A percentile compares a stretch with the other conserved stretches of the same genome.
phyloP scores from a whole-genome alignment of 768 basidiomycete species.

The Pleurotus tuber-regium region DNA sequence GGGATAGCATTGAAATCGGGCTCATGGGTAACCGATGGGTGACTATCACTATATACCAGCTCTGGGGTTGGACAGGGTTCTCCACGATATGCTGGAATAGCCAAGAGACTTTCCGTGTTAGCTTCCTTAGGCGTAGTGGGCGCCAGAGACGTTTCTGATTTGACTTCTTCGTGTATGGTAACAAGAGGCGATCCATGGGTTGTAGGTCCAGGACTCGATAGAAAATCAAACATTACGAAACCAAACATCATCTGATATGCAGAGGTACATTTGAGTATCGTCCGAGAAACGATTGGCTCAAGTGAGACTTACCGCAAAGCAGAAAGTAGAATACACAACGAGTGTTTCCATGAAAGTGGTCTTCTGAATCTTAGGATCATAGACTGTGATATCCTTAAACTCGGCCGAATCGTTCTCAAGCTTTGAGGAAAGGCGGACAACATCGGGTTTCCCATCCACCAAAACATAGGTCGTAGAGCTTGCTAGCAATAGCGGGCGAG shows the following conservation, averaged over 20 bases:
- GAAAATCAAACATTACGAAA: background rate
- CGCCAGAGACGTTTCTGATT: too few species aligned
- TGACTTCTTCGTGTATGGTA: too few species aligned
- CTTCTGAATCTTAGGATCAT: background rate
- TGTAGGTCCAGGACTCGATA: background rate
- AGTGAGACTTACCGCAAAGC: background rate
- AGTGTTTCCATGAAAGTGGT: background rate
- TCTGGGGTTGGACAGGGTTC: background rate
- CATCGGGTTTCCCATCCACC: background rate
- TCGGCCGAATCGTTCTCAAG: background rate
- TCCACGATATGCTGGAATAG: background rate
- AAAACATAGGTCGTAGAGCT: background rate
- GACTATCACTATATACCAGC: background rate
- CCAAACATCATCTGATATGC: background rate
- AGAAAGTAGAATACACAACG: background rate
- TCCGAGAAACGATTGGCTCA: background rate
- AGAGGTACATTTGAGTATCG: too few species aligned
- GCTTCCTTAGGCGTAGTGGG: background rate
- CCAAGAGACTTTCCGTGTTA: background rate
- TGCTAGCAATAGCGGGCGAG: background rate
- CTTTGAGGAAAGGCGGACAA: background rate
- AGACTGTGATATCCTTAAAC: background rate
- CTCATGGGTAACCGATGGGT: background rate
- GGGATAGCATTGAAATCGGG: background rate
- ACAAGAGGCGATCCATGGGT: too few species aligned